Conservation (phyloP, 495 filamentous ascomycete species). For the Haplographium delicatum region DNA sequence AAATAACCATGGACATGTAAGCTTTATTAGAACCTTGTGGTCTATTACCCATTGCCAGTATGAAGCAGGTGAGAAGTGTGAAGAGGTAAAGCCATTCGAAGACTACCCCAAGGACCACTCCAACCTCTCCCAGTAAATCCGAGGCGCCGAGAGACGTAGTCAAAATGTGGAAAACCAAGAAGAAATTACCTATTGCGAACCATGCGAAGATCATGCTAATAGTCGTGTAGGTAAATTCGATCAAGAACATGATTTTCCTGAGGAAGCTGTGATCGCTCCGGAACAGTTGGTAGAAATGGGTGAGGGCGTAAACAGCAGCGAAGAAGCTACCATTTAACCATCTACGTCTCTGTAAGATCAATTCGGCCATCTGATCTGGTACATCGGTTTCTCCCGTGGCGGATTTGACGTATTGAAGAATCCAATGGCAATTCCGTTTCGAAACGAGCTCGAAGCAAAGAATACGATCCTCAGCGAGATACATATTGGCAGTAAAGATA, state of each 20-base stretch:
- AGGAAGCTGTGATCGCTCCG: conserved; percentile 83
- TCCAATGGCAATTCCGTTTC: conserved; percentile 95
- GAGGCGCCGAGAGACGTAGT: conserved; percentile 72
- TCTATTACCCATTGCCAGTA: conserved; percentile 89
- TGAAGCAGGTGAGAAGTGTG: conserved; percentile 89
- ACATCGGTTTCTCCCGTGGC: conserved; percentile 96
- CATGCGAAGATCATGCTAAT: conserved; percentile 97
- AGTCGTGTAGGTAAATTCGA: conserved; percentile 93
- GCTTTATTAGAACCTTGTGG: conserved; percentile 90
- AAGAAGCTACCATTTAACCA: conserved; percentile 99
- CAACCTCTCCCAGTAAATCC: conserved; percentile 64
- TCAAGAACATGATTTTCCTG: conserved; percentile 79
- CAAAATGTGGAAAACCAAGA: conserved; percentile 96
- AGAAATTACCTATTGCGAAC: conserved; percentile 99
- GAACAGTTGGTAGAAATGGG: conserved; percentile 92
- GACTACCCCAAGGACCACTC: conserved; percentile 75
- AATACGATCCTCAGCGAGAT: conserved; percentile 98
- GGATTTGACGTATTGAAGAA: conserved; percentile 96
- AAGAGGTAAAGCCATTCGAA: conserved; percentile 97
- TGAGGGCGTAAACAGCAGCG: conserved; percentile 91
- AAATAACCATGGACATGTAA: conserved; percentile 95
- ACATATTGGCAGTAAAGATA: conserved; percentile 99
- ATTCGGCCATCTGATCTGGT: conserved; percentile 88
- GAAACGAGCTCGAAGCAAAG: conserved; percentile 98
- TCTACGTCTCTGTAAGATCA: conserved; percentile 92